A percentile compares a stretch with the other conserved stretches of the same genome.
Conservation (phyloP, 2,329 filamentous ascomycete genomes). For the Fusarium begoniae region DNA sequence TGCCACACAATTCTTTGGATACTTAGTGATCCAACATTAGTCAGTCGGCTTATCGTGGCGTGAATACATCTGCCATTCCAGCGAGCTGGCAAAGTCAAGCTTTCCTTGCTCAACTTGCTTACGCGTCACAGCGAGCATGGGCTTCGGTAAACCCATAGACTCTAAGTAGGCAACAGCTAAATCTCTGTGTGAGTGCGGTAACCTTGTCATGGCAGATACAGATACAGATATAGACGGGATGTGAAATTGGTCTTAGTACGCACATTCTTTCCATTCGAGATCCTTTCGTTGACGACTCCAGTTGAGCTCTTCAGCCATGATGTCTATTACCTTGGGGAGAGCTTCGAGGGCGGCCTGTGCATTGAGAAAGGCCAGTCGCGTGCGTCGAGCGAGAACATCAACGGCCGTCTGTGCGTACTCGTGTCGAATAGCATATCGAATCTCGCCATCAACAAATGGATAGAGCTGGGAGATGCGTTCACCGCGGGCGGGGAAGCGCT, state of each 20-base stretch:
- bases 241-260: conserved; percentile 43
- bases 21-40: conserved; percentile 1
- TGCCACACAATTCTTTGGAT: not conserved
- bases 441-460: conserved; percentile 91
- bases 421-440: conserved; percentile 86
- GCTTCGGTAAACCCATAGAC: conserved; percentile 72
- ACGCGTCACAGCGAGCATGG: conserved; percentile 65
- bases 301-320: conserved; percentile 85
- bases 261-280: conserved; percentile 80
- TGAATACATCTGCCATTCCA: conserved; percentile 71
- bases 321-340: conserved; percentile 84
- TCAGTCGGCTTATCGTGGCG: conserved; percentile 63
- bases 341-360: conserved; percentile 90
- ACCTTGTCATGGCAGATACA: conserved; percentile 6
- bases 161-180: conserved; percentile 68
- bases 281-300: conserved; percentile 81
- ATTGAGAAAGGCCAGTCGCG: conserved; percentile 87
- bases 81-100: conserved; percentile 64
- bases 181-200: conserved; percentile 6
- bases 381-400: conserved; percentile 86
- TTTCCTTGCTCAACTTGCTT: conserved; percentile 69
- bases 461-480: conserved; percentile 83
- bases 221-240: not conserved
- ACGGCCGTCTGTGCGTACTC: conserved; percentile 93
- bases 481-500: conserved; percentile 84